Evolutionary conservation across 257 asterid species (phyloP).

Genomic region (Salvia miltiorrhiza): DNA sequence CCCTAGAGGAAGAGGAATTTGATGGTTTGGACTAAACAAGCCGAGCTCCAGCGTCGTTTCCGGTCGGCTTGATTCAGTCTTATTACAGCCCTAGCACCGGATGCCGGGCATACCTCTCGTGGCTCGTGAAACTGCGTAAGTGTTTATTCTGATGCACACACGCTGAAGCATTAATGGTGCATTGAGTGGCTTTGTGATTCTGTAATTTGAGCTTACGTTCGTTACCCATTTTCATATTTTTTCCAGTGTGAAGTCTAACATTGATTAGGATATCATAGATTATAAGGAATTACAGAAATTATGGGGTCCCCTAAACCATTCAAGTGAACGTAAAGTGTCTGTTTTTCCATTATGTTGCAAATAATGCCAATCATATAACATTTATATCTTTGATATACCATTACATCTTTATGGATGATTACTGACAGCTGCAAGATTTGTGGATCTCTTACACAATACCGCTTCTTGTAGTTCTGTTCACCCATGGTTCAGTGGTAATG

Average conservation of each 20-base stretch:
- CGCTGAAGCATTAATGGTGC: neutral
- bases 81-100: conserved; percentile 30
- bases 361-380: neutral
- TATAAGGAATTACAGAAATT: neutral
- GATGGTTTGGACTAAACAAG: conserved; percentile 8
- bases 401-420: neutral
- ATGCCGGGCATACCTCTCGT: conserved; percentile 95
- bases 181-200: neutral
- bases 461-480: conserved; percentile 6
- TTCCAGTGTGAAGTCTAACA: too few relatives aligned
- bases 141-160: conserved; percentile 1
- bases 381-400: neutral
- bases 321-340: neutral
- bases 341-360: conserved; percentile 14
- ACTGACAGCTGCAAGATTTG: conserved; percentile 7
- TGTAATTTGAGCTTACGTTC: neutral
- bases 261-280: neutral
- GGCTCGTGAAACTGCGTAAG: conserved; percentile 84
- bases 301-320: neutral
- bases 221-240: neutral
- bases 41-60: neutral
- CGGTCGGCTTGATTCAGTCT: neutral
- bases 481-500: neutral
- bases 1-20: neutral
- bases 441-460: neutral